These are phyloP conservation scores for Taphrina betulina DNA, from an alignment of 1,139 yeast species.

Conservation along the genomic window DNA sequence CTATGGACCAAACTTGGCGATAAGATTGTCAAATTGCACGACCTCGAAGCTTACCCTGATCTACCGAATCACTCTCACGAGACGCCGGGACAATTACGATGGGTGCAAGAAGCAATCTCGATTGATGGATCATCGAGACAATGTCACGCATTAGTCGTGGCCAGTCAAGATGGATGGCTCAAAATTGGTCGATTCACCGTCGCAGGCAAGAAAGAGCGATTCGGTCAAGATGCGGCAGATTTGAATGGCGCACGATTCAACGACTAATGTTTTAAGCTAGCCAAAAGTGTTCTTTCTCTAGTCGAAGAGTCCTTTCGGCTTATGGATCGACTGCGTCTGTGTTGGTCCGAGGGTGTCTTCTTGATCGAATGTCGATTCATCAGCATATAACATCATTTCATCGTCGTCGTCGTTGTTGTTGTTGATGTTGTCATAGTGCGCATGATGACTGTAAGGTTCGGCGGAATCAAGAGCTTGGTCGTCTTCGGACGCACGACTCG, in stretches of 20 bases:
- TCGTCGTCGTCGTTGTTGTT: too few species aligned
- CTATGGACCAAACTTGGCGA: conserved; percentile 19
- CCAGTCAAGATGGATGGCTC: conserved; percentile 14
- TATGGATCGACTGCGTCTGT: conserved; percentile 21
- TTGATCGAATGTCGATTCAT: conserved; percentile 1
- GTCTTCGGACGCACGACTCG: too few species aligned
- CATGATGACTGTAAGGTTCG: background rate
- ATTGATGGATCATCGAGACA: background rate
- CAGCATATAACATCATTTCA: conserved; percentile 25
- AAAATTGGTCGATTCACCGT: conserved; percentile 15
- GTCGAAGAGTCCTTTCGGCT: conserved; percentile 31
- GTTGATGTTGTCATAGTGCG: background rate
- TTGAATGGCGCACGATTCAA: too few species aligned
- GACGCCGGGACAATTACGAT: background rate
- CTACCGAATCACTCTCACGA: background rate
- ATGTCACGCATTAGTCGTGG: background rate
- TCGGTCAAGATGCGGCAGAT: conserved; percentile 2
- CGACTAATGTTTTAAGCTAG: background rate
- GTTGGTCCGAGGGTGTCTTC: conserved; percentile 34
- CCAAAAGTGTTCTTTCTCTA: background rate
- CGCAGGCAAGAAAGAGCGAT: conserved; percentile 19
- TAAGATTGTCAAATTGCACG: conserved; percentile 14
- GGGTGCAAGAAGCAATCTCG: background rate
- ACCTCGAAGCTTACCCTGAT: background rate
- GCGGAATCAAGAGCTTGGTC: background rate